Conservation (phyloP, 768 basidiomycete genomes). For the Lactarius pseudohatsudake region DNA sequence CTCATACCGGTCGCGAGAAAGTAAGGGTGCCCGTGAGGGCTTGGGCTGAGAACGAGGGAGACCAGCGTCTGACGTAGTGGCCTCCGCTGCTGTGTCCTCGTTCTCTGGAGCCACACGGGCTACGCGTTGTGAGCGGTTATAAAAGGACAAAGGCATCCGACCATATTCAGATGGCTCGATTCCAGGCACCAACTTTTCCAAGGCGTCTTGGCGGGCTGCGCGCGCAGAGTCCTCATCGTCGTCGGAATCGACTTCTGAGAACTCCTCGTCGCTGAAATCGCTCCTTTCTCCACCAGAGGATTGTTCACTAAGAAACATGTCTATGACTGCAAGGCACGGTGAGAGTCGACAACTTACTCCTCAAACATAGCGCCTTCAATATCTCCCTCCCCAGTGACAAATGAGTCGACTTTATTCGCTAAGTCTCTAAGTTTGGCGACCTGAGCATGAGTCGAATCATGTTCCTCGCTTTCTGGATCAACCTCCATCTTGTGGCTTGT, state of each 20-base stretch:
- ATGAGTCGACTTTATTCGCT: slow-evolving; percentile 83
- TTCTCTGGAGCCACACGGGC: slow-evolving; percentile 46
- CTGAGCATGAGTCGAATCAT: slow-evolving; percentile 59
- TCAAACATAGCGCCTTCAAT: slow-evolving; percentile 86
- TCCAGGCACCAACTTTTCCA: slow-evolving; percentile 80
- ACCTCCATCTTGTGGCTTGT: slow-evolving; percentile 50
- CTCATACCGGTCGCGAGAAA: slow-evolving; percentile 83
- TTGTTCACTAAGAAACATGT: slow-evolving; percentile 48
- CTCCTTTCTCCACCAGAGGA: slow-evolving; percentile 44
- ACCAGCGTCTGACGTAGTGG: slow-evolving; percentile 3
- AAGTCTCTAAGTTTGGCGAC: slow-evolving; percentile 70
- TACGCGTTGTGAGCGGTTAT: slow-evolving; percentile 68
- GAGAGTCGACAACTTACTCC: slow-evolving; percentile 57
- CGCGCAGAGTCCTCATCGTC: slow-evolving; percentile 30
- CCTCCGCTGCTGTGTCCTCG: slow-evolving; percentile 40
- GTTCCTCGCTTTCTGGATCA: slow-evolving; percentile 47
- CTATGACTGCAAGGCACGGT: background rate
- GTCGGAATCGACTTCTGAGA: slow-evolving; percentile 32
- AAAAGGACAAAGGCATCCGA: slow-evolving; percentile 71
- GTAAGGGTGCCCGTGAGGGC: slow-evolving; percentile 73
- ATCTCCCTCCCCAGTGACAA: slow-evolving; percentile 88
- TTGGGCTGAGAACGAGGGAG: slow-evolving; percentile 26
- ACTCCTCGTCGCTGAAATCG: slow-evolving; percentile 44
- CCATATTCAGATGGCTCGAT: slow-evolving; percentile 87
- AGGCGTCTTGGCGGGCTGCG: slow-evolving; percentile 56